phyloP scores from a whole-genome alignment of 1,284 basidiomycete species.

The Meripilus lineatus region DNA sequence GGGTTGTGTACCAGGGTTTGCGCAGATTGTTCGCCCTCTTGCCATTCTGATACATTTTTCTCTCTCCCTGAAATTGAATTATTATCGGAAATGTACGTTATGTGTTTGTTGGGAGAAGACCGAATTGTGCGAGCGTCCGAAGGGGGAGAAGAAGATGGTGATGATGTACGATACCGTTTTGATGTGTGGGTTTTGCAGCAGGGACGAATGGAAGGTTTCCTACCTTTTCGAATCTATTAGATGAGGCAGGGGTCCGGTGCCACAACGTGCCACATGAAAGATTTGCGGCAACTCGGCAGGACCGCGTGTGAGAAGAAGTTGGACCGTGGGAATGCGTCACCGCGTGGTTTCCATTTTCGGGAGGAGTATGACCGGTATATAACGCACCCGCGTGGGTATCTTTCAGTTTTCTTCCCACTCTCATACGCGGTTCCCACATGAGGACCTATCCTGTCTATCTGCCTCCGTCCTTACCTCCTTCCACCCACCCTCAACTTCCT shows the following conservation, averaged over 20 bases:
- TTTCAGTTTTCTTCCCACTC: slow-evolving; percentile 32
- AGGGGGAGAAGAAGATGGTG: too few relatives aligned
- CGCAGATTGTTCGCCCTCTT: slow-evolving; percentile 21
- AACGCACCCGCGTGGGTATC: slow-evolving; percentile 33
- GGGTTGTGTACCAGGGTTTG: slow-evolving; percentile 22
- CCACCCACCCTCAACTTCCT: slow-evolving; percentile 31
- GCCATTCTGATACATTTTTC: slow-evolving; percentile 14
- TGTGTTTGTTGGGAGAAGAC: too few relatives aligned
- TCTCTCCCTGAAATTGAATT: too few relatives aligned
- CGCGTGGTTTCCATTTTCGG: slow-evolving; percentile 18
- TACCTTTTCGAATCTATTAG: too few relatives aligned
- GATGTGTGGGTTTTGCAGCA: too few relatives aligned
- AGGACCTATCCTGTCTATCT: slow-evolving; percentile 28
- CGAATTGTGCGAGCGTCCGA: too few relatives aligned
- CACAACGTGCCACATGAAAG: too few relatives aligned
- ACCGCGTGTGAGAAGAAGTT: slow-evolving; percentile 11
- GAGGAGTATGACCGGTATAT: slow-evolving; percentile 26
- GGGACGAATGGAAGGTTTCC: too few relatives aligned
- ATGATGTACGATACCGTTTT: too few relatives aligned
- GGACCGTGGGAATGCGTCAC: slow-evolving; percentile 10
- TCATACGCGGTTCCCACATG: slow-evolving; percentile 29
- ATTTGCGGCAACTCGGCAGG: too few relatives aligned
- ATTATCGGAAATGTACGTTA: too few relatives aligned
- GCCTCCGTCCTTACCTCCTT: slow-evolving; percentile 27
- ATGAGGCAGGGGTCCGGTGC: too few relatives aligned